Conservation (phyloP, 176 grass and related monocot species). For the Oropetium thomaeum region DNA sequence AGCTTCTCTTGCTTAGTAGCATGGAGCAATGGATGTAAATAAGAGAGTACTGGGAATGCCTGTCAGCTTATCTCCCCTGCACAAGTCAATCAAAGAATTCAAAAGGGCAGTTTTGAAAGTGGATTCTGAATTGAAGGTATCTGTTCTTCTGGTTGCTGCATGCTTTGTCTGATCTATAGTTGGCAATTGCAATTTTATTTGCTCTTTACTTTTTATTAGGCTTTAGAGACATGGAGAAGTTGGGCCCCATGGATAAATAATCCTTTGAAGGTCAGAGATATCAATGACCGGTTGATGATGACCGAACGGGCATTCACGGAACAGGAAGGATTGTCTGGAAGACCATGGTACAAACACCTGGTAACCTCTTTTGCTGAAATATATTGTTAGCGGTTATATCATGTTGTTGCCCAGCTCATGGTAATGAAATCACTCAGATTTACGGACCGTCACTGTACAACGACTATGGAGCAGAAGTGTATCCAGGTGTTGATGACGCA, state of each 20-base stretch:
- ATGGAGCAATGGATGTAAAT: constrained; percentile 28
- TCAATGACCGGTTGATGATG: constrained; percentile 88
- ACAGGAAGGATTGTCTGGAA: constrained; percentile 58
- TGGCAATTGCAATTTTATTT: background rate
- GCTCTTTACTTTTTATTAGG: constrained; percentile 31
- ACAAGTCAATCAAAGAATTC: constrained; percentile 68
- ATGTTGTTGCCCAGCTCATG: constrained; percentile 5
- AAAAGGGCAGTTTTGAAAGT: constrained; percentile 54
- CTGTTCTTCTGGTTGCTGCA: background rate
- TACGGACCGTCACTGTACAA: constrained; percentile 68
- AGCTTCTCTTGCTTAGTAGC: constrained; percentile 39
- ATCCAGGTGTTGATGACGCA: constrained; percentile 66
- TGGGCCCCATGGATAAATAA: constrained; percentile 46
- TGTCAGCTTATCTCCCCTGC: constrained; percentile 66
- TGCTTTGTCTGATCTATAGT: background rate
- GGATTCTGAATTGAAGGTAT: constrained; percentile 77
- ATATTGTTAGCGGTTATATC: background rate
- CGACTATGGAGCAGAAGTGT: constrained; percentile 76
- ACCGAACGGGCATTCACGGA: constrained; percentile 79
- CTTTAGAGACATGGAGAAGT: constrained; percentile 43
- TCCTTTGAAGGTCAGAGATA: constrained; percentile 55
- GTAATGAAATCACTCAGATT: constrained; percentile 41
- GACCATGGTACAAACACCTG: constrained; percentile 94
- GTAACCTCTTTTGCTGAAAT: constrained; percentile 28
- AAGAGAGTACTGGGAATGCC: constrained; percentile 40